Evolutionary conservation across 768 basidiomycete species (phyloP), one percentile per base, ranked within the genome.

Genomic region (Boletales sp.): DNA sequence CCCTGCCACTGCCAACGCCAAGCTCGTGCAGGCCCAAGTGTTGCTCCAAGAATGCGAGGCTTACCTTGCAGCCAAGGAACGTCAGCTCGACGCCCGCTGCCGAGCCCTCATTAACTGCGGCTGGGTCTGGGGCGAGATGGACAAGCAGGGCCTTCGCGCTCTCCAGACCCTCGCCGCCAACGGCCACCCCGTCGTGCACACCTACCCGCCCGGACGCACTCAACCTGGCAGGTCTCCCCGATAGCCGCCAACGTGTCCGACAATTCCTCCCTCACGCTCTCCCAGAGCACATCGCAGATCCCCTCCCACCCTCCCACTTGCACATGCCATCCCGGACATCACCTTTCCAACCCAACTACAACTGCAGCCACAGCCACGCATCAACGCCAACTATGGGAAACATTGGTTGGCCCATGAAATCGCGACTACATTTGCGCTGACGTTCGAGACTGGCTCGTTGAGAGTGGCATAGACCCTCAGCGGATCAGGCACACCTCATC

Each of bases 31-130:
- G 3, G 87, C 89, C 0, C 90, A 91, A 55, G 72, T 83, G 0
- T 86, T 91, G 54, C 72, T 92, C 17, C 89, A 90, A 58, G 90
- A 87, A 9, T 93, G 90, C 64, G 90, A 93, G 61, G 72, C 78
- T 0, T 86, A 86, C 47, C 74, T 93, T 2, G 83, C 83, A 0
- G 51, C 69, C 24, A 88, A 88, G 63, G 88, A 93, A 61, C 75
- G 69, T n/a, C 84, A 84, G 50, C 74, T 90, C 8, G 77, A 77
- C 6, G 59, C 61, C 0, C 69, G 76, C 4, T 83, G 81, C 54
- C 73, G 69, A 14, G 87, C 87, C 0, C 74, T 92, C 58, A 74
- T 81, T 3, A 79, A 86, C 49, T 88, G 85, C 54, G 87, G 84
- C 1, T 78, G 75, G 74, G 69, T 72, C 0, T 92, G 86, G 86